Base-by-base conservation (phyloP, 352 stramenopile genomes). In the Phytopythium sindhum region DNA sequence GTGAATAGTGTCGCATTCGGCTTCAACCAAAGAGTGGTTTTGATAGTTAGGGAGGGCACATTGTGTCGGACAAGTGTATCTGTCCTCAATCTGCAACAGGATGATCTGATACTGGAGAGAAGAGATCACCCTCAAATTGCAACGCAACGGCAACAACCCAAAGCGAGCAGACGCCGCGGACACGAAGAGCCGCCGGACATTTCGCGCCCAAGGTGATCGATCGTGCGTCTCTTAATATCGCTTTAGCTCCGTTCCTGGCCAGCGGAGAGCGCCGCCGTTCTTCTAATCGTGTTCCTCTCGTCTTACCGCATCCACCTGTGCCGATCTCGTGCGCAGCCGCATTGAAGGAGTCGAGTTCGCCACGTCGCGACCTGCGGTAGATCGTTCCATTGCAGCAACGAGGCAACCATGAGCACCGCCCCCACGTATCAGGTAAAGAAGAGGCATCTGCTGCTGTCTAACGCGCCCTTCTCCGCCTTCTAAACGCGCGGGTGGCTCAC, bases 341-440 rank as follows among this genome's bases (percentile, higher is more conserved):
- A 5, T 31, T 55, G 11, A 55, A 35, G 12, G 10, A 12, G 14
- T 14, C 47, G 47, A 33, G 26, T 35, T 54, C 47, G 11, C 26
- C 24, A 35, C 24, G 26, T 54, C 47, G 23, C 47, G 23, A n/a
- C 2, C 5, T 19, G 24, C 45, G 5, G n/a, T 19, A 21, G 24
- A 53, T 53, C 24, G 47, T 19, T 15, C 26, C 14, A 31, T 54
- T 54, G 47, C 47, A 23, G 24, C 23, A 35, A 17, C 47, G 63
- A 54, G 29, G 62, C 31, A 33, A 19, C 24, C 29, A 80, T 77
- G 62, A 89, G 81, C 73, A 73, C 73, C 69, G 74, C 70, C 35
- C 52, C 81, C 45, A 86, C 81, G 63, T 90, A 88, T 67, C 81
- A 90, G 73, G 81, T 90, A 55, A 33, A 54, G 24, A 7, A 26